phyloP scores from a whole-genome alignment of 2,329 filamentous ascomycete genomes.

The Nigrospora sphaerica region DNA sequence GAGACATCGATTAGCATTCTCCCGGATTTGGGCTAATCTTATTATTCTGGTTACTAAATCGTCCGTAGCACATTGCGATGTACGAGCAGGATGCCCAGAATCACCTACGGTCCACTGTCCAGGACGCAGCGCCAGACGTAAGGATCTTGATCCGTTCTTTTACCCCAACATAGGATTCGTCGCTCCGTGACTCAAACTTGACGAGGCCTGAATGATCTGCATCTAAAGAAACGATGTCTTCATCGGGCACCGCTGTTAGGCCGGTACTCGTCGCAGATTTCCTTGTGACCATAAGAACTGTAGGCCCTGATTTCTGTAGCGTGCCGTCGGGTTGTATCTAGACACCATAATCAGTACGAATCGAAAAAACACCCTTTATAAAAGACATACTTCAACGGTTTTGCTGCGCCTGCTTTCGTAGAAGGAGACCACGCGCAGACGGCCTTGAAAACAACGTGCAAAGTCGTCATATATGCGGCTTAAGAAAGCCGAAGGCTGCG shows the following conservation, averaged over 20 bases:
- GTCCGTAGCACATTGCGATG: too few species aligned
- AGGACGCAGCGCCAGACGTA: neutral
- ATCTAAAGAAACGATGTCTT: conserved; percentile 13
- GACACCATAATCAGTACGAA: neutral
- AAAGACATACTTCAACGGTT: conserved; percentile 10
- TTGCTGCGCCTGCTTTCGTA: conserved; percentile 10
- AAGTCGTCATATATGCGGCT: conserved; percentile 12
- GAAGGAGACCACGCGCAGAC: conserved; percentile 10
- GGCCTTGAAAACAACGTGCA: conserved; percentile 7
- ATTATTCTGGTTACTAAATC: too few species aligned
- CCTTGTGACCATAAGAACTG: conserved; percentile 13
- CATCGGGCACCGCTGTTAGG: conserved; percentile 8
- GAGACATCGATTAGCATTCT: too few species aligned
- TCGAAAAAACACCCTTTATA: neutral
- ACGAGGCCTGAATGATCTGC: conserved; percentile 16
- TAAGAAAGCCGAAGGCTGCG: conserved; percentile 12
- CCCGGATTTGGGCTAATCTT: too few species aligned
- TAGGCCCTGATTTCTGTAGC: conserved; percentile 7
- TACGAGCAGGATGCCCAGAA: too few species aligned
- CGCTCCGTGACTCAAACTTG: conserved; percentile 9
- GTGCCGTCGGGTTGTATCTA: neutral
- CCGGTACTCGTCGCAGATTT: conserved; percentile 17
- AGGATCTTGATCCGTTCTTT: too few species aligned
- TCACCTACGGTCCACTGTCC: neutral
- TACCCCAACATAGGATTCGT: conserved; percentile 3